A percentile compares a stretch with the other conserved stretches of the same genome.
Conservation (phyloP, 768 basidiomycete genomes). For the Collybia nuda region DNA sequence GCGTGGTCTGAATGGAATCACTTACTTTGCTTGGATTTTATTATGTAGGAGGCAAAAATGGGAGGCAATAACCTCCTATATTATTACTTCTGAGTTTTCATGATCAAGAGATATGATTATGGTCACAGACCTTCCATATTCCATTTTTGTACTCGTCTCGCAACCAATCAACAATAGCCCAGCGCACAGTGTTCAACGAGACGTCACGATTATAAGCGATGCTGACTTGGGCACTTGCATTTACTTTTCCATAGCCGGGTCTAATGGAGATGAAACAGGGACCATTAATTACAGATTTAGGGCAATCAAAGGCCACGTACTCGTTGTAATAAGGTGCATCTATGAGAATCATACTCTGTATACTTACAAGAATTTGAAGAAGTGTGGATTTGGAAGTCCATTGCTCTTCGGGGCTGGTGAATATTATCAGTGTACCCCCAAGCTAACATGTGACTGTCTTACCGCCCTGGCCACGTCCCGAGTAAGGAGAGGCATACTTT, state of each 20-base stretch:
- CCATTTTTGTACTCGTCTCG: constrained; percentile 37
- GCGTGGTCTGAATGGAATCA: constrained; percentile 2
- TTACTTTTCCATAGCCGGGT: constrained; percentile 46
- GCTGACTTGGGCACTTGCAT: constrained; percentile 30
- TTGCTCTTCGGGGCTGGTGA: constrained; percentile 32
- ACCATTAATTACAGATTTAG: constrained; percentile 1
- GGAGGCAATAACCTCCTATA: constrained; percentile 47
- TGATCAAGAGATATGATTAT: neutral
- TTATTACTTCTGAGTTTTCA: constrained; percentile 4
- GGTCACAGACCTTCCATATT: constrained; percentile 43
- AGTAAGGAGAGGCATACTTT: constrained; percentile 57
- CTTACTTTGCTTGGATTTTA: constrained; percentile 42
- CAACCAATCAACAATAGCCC: constrained; percentile 58
- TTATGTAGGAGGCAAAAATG: constrained; percentile 44
- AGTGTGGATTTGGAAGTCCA: constrained; percentile 54
- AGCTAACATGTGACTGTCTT: constrained; percentile 9
- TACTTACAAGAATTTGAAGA: constrained; percentile 55
- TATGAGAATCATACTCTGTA: constrained; percentile 59
- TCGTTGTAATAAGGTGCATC: constrained; percentile 59
- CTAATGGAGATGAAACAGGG: constrained; percentile 31
- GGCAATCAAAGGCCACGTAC: constrained; percentile 27
- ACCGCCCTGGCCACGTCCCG: constrained; percentile 57
- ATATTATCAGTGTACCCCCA: neutral
- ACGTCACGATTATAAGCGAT: constrained; percentile 47
- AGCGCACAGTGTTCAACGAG: constrained; percentile 40